A percentile compares a stretch with the other conserved stretches of the same genome.
Evolutionary conservation across 441 rosid genomes (phyloP).

Genomic region (Breynia disticha): DNA sequence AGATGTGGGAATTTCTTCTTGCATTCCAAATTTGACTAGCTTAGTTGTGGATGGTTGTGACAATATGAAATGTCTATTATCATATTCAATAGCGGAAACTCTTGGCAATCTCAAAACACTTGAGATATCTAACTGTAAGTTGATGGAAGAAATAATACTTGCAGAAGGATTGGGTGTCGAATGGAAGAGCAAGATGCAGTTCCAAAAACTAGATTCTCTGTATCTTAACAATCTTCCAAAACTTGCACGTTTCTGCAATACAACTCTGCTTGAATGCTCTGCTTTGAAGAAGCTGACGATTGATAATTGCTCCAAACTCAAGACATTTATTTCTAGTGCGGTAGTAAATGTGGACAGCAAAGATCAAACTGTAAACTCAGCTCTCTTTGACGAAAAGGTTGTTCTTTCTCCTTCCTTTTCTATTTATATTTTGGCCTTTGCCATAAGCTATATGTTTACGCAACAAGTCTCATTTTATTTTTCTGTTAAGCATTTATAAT

Average conservation of each 20-base stretch:
- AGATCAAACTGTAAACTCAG: background rate
- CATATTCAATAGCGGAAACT: conserved; percentile 2
- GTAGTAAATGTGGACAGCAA: background rate
- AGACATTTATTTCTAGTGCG: background rate
- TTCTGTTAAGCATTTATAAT: no score
- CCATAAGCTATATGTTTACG: no score
- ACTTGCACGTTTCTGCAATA: background rate
- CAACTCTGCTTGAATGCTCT: background rate
- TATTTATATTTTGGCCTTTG: no score
- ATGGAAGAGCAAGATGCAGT: background rate
- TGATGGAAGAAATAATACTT: conserved; percentile 6
- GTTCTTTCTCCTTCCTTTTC: background rate
- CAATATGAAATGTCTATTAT: conserved; percentile 6
- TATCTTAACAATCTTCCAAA: conserved; percentile 7
- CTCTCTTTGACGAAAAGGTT: conserved; percentile 18
- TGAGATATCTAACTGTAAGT: background rate
- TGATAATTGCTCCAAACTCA: background rate
- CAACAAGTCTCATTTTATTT: no score
- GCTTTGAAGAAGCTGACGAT: background rate
- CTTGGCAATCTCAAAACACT: conserved; percentile 12
- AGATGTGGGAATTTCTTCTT: background rate
- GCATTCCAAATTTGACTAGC: background rate
- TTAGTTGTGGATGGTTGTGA: conserved; percentile 6
- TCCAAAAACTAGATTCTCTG: conserved; percentile 3
- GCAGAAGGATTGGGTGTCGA: background rate